Evolutionary conservation across 1,284 basidiomycete genomes (phyloP).

Genomic region (Irpex sp.): DNA sequence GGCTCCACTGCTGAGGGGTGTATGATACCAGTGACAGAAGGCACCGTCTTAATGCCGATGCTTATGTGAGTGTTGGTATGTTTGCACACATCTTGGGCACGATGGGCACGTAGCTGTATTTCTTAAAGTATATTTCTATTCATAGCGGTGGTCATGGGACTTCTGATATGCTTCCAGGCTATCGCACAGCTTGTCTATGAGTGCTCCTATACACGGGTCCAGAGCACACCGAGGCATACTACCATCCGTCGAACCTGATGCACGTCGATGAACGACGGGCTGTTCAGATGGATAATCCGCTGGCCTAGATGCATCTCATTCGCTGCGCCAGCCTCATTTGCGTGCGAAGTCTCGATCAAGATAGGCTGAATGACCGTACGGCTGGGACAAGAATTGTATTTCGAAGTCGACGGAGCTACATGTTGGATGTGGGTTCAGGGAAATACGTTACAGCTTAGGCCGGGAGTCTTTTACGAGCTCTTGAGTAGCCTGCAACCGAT

Average conservation of each 20-base stretch:
- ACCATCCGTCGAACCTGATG: neutral
- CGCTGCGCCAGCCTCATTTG: neutral
- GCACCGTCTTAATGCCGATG: neutral
- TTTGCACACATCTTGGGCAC: neutral
- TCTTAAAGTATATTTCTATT: neutral
- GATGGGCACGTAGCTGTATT: neutral
- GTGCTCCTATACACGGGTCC: neutral
- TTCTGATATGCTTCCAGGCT: neutral
- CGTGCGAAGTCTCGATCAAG: neutral
- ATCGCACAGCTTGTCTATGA: neutral
- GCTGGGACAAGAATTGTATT: neutral
- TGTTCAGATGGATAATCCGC: neutral
- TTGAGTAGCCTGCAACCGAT: slow-evolving; percentile 27
- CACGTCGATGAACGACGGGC: neutral
- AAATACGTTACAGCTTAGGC: neutral
- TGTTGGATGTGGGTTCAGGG: neutral
- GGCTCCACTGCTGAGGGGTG: neutral
- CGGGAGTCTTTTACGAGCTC: slow-evolving; percentile 1
- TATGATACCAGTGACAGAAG: neutral
- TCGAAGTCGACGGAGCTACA: neutral
- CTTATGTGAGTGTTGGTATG: neutral
- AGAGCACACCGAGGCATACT: neutral
- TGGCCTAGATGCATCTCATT: neutral
- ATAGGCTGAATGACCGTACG: neutral
- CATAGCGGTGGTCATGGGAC: neutral